These are phyloP conservation scores for Podila verticillata DNA, from an alignment of 192 early-diverging fungal species.

Conservation along the genomic window DNA sequence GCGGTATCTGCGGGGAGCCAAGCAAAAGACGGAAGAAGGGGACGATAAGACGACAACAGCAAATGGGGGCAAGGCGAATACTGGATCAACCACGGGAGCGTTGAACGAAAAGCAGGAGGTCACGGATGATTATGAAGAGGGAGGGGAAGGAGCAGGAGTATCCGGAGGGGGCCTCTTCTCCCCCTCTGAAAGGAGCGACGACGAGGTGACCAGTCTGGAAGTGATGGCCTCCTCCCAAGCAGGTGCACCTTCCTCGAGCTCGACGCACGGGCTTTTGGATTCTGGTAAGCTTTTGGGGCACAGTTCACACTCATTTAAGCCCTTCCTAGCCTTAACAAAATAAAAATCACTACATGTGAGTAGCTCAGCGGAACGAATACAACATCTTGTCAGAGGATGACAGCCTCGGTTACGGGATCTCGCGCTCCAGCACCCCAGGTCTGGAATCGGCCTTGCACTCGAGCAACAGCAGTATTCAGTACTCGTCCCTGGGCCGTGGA, in stretches of 20 bases:
- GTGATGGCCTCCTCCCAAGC: no score
- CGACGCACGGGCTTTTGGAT: not conserved
- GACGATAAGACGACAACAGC: not conserved
- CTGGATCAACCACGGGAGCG: not conserved
- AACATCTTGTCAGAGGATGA: not conserved
- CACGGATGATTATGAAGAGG: no score
- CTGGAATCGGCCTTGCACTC: not conserved
- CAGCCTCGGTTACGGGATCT: not conserved
- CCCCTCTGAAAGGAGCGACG: no score
- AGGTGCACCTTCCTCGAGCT: not conserved
- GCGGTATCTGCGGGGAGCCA: not conserved
- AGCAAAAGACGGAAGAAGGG: not conserved
- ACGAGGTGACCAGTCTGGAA: no score
- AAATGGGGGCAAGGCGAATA: not conserved
- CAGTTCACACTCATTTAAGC: no score
- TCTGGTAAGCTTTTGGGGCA: not conserved
- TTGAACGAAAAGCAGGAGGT: slow-evolving; percentile 4
- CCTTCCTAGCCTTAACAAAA: no score
- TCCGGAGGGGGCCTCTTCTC: no score
- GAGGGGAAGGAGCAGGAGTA: not conserved
- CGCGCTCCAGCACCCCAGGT: not conserved
- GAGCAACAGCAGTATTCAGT: not conserved
- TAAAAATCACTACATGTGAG: no score
- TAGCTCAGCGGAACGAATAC: not conserved
- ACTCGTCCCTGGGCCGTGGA: not conserved